Percentiles rank a stretch among this genome's conserved stretches.
Conservation (phyloP, 495 filamentous ascomycete species). For the Podospora anserina region DNA sequence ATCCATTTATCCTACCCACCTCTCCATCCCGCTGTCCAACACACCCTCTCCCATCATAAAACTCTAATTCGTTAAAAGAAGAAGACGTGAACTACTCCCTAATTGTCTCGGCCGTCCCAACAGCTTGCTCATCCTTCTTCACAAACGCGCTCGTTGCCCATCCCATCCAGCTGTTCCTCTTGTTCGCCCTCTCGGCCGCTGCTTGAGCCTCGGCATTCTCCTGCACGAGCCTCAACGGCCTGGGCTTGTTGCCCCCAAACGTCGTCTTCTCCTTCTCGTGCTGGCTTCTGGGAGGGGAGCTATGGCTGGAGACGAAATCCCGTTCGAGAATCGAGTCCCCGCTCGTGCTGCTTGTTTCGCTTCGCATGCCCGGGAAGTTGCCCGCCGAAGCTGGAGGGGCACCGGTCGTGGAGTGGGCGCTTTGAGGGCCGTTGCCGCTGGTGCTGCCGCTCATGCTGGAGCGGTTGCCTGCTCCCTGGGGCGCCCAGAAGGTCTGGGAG, state of each 20-base stretch:
- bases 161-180: slow-evolving; percentile 57
- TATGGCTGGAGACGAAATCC: slow-evolving; percentile 42
- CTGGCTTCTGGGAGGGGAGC: slow-evolving; percentile 44
- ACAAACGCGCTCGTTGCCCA: slow-evolving; percentile 46
- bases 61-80: not conserved
- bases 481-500: slow-evolving; percentile 38
- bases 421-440: slow-evolving; percentile 26
- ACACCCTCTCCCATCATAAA: not conserved
- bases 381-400: slow-evolving; percentile 47
- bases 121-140: slow-evolving; percentile 39
- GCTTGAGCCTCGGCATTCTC: slow-evolving; percentile 44
- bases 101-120: slow-evolving; percentile 20
- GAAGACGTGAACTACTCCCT: slow-evolving; percentile 19
- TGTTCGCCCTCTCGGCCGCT: slow-evolving; percentile 38
- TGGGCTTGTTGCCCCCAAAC: slow-evolving; percentile 68
- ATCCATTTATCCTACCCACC: not conserved
- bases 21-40: not conserved
- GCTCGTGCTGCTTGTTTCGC: slow-evolving; percentile 61
- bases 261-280: slow-evolving; percentile 61
- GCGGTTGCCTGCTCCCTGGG: slow-evolving; percentile 49
- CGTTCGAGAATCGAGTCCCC: slow-evolving; percentile 50
- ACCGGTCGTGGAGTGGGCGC: slow-evolving; percentile 32
- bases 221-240: slow-evolving; percentile 84
- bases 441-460: slow-evolving; percentile 27
- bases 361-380: slow-evolving; percentile 54